Conservation (phyloP, 257 asterid species). For the Nicotiana tabacum region DNA sequence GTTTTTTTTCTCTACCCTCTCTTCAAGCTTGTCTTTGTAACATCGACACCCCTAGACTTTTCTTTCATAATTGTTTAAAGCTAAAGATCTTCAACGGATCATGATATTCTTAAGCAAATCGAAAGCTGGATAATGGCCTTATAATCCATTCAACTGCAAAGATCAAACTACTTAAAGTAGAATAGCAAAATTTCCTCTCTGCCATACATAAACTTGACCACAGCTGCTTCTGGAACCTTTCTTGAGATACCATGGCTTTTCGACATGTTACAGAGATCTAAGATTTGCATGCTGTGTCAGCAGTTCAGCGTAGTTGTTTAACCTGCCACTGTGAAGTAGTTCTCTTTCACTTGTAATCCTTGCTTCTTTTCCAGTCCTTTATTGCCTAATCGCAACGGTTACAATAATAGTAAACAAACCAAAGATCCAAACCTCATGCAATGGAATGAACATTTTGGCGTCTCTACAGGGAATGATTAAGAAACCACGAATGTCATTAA, state of each 20-base stretch:
- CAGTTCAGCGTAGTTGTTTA: conserved; percentile 29
- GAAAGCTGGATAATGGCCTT: no score
- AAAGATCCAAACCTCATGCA: conserved; percentile 58
- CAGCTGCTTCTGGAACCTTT: no score
- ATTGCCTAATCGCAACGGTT: conserved; percentile 44
- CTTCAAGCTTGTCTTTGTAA: neutral
- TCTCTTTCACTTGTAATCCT: conserved; percentile 46
- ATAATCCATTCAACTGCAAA: no score
- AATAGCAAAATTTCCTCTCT: no score
- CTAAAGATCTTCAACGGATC: neutral
- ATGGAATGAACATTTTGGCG: conserved; percentile 40
- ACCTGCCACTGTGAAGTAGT: conserved; percentile 25
- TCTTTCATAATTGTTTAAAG: no score
- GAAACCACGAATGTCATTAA: conserved; percentile 12
- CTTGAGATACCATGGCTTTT: no score
- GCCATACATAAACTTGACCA: no score
- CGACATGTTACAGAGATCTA: no score
- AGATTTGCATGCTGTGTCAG: conserved; percentile 20
- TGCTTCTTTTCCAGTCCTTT: conserved; percentile 52
- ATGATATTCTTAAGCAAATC: no score
- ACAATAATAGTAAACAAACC: conserved; percentile 52
- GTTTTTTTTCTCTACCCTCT: neutral
- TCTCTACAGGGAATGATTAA: conserved; percentile 43
- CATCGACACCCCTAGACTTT: neutral
- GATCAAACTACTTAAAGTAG: no score